Base-by-base conservation (phyloP, 2,329 filamentous ascomycete genomes). In the Xylariaceae sp. region DNA sequence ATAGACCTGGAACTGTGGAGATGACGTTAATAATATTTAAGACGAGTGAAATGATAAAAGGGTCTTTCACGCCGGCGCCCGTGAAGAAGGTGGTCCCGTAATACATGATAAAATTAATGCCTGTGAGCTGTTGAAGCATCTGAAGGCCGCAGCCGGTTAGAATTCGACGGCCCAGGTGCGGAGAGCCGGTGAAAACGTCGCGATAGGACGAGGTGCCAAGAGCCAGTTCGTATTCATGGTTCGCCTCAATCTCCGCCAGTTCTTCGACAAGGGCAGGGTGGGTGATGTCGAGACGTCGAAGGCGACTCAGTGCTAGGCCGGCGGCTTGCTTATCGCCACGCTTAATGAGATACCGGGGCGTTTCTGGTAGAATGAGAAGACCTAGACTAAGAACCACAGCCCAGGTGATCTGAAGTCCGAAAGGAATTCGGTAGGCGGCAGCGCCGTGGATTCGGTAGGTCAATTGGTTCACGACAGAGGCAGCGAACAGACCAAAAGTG, bases 341-440 rank as follows among this genome's bases (percentile, higher is more conserved):
- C 70, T 89, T 92, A 68, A 92, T 86, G 42, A 89, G 80, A 65
- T 84, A 90, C 39, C 88, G 83, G n/a, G 88, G 88, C 0, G 88
- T 91, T 71, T 92, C 88, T 13, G 88, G 88, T 2, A 92, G 75
- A 48, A 91, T 70, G 43, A 87, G 70, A 19, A 92, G 78, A 59
- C 88, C 88, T 26, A 79, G 70, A 16, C 85, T 79, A 18, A 92
- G 76, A 46, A 91, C 80, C 48, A 86, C 74, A 16, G 87, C 86
- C 79, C 87, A 91, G 0, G 82, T 74, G 57, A 92, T 81, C 67
- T 92, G 88, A 2, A 92, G 74, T 26, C 85, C 85, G 41, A 92
- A 79, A 0, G 88, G 88, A 42, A 92, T 89, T 26, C 87, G 85
- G 68, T 89, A 92, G 1, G 87, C 85, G 12, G 81, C 78, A 12